Base-by-base conservation (phyloP, 306 rosid genomes). In the Mimosa pudica region DNA sequence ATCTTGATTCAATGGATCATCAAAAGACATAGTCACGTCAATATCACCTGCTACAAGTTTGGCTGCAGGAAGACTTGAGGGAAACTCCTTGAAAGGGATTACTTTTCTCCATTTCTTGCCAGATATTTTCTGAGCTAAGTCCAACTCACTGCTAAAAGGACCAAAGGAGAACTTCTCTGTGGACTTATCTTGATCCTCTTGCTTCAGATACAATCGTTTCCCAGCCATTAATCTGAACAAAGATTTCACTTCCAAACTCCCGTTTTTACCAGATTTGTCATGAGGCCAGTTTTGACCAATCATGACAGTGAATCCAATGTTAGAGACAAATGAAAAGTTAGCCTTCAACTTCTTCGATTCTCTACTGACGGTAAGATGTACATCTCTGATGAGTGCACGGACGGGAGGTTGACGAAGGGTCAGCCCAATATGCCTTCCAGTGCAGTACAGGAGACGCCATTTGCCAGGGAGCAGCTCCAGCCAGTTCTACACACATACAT, bases 381-480 rank as follows among this genome's bases (percentile, higher is more conserved):
- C 95, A 8, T 92, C 85, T 49, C 94, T 89, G 1, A 95, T 85
- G 74, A 94, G 98, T 69, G 84, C 98, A 20, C 91, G 90, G 11
- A 86, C 78, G 49, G 94, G 89, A 48, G 98, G 97, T 76, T 94
- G 91, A 71, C 98, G 92, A 71, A 94, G 88, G 78, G 97, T 91
- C 77, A 92, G 85, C 45, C 97, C 98, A 2, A 94, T 85, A 88
- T 94, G 98, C 92, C 54, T 92, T 82, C 98, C 98, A 0, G 98
- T 94, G 80, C 92, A 89, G 84, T 92, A 94, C 76, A 94, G 79
- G 13, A 94, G 85, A 74, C 98, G 95, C 98, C 98, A 94, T 88
- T 91, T 94, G 79, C 98, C 98, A 20, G 94, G 98, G 65, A 94
- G 86, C 73, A 89, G 76, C 79, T 94, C 97, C 88, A 87, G 87